phyloP scores from a whole-genome alignment of 805 yeast species.

The Ogataea allantospora region DNA sequence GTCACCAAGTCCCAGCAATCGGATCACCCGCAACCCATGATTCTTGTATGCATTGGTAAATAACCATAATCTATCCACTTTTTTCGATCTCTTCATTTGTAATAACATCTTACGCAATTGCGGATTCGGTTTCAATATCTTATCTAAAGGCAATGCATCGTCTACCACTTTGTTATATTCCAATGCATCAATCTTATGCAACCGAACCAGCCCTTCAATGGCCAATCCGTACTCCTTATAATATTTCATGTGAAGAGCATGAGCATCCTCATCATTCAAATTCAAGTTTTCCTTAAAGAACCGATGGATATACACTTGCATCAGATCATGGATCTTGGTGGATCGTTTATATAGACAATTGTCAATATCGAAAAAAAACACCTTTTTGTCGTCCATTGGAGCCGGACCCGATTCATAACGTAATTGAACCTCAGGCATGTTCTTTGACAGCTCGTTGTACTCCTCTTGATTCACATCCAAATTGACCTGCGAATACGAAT shows the following conservation, averaged over 20 bases:
- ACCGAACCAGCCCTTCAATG: slow-evolving; percentile 77
- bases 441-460: slow-evolving; percentile 11
- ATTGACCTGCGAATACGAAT: slow-evolving; percentile 16
- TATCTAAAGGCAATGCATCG: slow-evolving; percentile 84
- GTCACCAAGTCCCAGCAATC: slow-evolving; percentile 85
- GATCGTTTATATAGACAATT: slow-evolving; percentile 82
- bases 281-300: slow-evolving; percentile 68
- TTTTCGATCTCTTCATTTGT: slow-evolving; percentile 41
- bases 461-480: slow-evolving; percentile 14
- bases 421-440: slow-evolving; percentile 30
- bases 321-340: slow-evolving; percentile 74
- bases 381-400: slow-evolving; percentile 28
- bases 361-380: slow-evolving; percentile 89
- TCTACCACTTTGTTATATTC: slow-evolving; percentile 88
- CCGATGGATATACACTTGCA: slow-evolving; percentile 82
- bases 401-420: slow-evolving; percentile 31
- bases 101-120: slow-evolving; percentile 52
- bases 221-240: slow-evolving; percentile 90
- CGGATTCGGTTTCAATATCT: slow-evolving; percentile 64
- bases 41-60: slow-evolving; percentile 92
- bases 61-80: slow-evolving; percentile 79
- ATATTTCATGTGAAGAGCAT: slow-evolving; percentile 64
- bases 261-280: slow-evolving; percentile 72
- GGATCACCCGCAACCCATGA: slow-evolving; percentile 80
- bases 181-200: slow-evolving; percentile 76